Base-by-base conservation (phyloP, 2,329 filamentous ascomycete genomes). In the Aureobasidium subglaciale region DNA sequence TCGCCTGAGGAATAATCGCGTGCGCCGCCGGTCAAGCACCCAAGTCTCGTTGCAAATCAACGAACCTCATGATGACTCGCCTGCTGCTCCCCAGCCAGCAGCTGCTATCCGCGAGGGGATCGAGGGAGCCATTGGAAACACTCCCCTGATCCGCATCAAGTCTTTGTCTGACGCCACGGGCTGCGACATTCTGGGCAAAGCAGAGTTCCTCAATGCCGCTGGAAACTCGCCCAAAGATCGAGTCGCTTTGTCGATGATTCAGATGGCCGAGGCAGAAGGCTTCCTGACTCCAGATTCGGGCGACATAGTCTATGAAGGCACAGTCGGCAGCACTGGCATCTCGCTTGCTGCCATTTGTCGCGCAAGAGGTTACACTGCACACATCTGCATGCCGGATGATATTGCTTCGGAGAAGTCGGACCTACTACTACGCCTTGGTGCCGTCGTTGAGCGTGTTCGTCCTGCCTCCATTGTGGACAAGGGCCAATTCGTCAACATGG, bases 381-480 rank as follows among this genome's bases (percentile, higher is more conserved):
- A 97, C 71, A 97, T 99, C 79, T 96, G 90, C 76, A 97, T 99
- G 90, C 92, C 93, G 45, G 85, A 89, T 67, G 93, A 99, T 74
- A 87, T 95, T 75, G 84, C 86, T 56, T 75, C 78, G 56, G 93
- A 99, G 71, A 99, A 99, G 72, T 89, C 87, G 5, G 86, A 92
- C 64, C 81, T 99, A 37, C 83, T 99, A 41, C 80, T 86, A 61
- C 92, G 93, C 68, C 83, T 99, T 10, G 93, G 93, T 63, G 93
- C 93, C 38, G 82, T 83, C n/a, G 92, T 99, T 25, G 91, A 96
- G 75, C 83, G 90, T 55, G 91, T 99, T 2, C 81, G 85, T 5
- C 90, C 93, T 11, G 91, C 91, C 9, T 91, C 91, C 57, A 99
- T 99, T 61, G 87, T 95, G n/a, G 90, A 91, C 64, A 87, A 87